Evolutionary conservation across 805 yeast species (phyloP).

Genomic region (Lipomyces sp.): DNA sequence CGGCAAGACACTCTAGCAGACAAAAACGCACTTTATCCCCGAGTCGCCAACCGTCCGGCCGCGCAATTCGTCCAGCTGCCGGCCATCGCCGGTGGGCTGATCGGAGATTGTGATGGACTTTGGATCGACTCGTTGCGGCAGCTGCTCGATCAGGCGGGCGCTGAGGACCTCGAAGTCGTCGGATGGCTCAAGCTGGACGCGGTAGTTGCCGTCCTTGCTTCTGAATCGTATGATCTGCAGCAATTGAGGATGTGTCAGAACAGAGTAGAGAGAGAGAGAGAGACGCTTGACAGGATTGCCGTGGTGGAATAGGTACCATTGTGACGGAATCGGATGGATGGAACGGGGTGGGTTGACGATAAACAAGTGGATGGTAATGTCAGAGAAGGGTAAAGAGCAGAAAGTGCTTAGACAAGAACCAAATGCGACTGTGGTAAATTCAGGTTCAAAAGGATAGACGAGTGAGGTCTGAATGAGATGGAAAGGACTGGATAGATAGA

Average conservation of each 20-base stretch:
- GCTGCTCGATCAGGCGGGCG: constrained; percentile 36
- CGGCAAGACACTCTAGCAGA: too few relatives aligned
- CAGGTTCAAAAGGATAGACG: not conserved
- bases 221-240: constrained; percentile 72
- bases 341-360: too few relatives aligned
- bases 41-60: constrained; percentile 39
- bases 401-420: not conserved
- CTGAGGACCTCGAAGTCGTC: constrained; percentile 48
- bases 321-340: too few relatives aligned
- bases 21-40: constrained; percentile 36
- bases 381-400: too few relatives aligned
- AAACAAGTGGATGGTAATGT: too few relatives aligned
- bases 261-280: too few relatives aligned
- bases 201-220: constrained; percentile 76
- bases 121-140: constrained; percentile 37
- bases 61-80: constrained; percentile 40
- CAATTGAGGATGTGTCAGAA: too few relatives aligned
- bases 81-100: constrained; percentile 47
- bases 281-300: too few relatives aligned
- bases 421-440: not conserved
- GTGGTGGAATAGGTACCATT: too few relatives aligned
- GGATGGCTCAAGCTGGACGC: constrained; percentile 52
- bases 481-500: not conserved
- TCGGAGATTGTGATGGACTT: constrained; percentile 43
- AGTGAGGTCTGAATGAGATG: not conserved